These are phyloP conservation scores for Chalciporus sp. DNA, from an alignment of 1,284 basidiomycete genomes.

Conservation along the genomic window DNA sequence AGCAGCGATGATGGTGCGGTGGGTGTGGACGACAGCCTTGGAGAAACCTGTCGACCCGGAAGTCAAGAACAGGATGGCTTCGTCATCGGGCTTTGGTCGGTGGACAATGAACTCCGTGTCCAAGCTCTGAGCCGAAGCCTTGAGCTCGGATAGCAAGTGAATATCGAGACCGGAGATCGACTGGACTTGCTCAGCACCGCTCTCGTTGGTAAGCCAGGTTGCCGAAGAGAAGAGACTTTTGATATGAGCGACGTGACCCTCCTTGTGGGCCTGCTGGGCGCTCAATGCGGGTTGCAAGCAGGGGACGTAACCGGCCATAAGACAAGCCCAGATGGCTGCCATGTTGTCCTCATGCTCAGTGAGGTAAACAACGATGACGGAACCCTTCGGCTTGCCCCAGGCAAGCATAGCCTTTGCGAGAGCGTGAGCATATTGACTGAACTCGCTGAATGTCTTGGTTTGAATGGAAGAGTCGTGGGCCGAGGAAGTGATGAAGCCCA, in stretches of 20 bases:
- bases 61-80: slow-evolving; percentile 31
- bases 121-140: slow-evolving; percentile 11
- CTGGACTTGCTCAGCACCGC: slow-evolving; percentile 30
- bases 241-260: slow-evolving; percentile 32
- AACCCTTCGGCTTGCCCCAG: slow-evolving; percentile 29
- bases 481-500: slow-evolving; percentile 32
- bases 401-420: slow-evolving; percentile 22
- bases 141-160: slow-evolving; percentile 29
- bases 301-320: slow-evolving; percentile 32
- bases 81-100: slow-evolving; percentile 25
- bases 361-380: slow-evolving; percentile 32
- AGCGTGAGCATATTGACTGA: slow-evolving; percentile 18
- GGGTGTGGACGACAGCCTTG: slow-evolving; percentile 30
- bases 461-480: slow-evolving; percentile 35
- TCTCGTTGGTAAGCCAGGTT: slow-evolving; percentile 34
- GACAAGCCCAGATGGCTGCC: slow-evolving; percentile 36
- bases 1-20: slow-evolving; percentile 27
- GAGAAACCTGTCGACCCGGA: slow-evolving; percentile 34
- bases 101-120: slow-evolving; percentile 17
- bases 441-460: slow-evolving; percentile 32
- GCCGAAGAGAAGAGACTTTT: slow-evolving; percentile 31
- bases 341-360: slow-evolving; percentile 38
- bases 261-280: slow-evolving; percentile 36
- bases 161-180: slow-evolving; percentile 34
- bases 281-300: slow-evolving; percentile 36